phyloP scores from a whole-genome alignment of 257 asterid species.

The Gentiana dahurica region DNA sequence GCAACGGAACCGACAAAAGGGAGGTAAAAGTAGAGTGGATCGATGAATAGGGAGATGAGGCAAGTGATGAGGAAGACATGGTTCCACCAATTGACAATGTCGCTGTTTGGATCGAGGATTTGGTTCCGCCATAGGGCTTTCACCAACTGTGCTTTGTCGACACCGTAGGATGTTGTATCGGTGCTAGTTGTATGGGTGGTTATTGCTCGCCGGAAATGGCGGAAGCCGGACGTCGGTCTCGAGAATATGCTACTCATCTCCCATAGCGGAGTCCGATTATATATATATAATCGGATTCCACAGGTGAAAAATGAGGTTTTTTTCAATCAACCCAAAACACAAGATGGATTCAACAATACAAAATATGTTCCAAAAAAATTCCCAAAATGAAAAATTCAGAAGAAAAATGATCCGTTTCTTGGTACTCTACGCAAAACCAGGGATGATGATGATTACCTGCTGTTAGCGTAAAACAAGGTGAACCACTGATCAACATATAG shows the following conservation, averaged over 20 bases:
- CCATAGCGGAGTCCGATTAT: constrained; percentile 81
- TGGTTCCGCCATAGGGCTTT: constrained; percentile 61
- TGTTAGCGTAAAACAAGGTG: too few relatives aligned
- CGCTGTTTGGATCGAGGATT: constrained; percentile 85
- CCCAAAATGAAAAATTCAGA: too few relatives aligned
- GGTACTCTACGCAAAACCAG: too few relatives aligned
- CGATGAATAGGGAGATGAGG: constrained; percentile 69
- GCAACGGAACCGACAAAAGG: constrained; percentile 49
- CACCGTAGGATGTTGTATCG: constrained; percentile 7
- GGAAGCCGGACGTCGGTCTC: constrained; percentile 75
- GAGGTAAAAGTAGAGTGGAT: constrained; percentile 74
- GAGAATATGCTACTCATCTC: constrained; percentile 79
- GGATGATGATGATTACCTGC: too few relatives aligned
- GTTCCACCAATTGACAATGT: constrained; percentile 79
- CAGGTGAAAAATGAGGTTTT: background rate
- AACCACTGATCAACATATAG: too few relatives aligned
- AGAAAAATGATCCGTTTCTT: too few relatives aligned
- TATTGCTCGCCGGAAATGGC: constrained; percentile 53
- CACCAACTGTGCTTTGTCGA: constrained; percentile 44
- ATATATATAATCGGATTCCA: constrained; percentile 27
- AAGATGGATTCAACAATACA: too few relatives aligned
- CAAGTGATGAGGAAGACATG: constrained; percentile 62
- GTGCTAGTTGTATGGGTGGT: constrained; percentile 14
- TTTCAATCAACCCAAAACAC: too few relatives aligned
- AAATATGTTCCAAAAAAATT: too few relatives aligned